Evolutionary conservation across 257 asterid species (phyloP).

Genomic region (Salvia miltiorrhiza): DNA sequence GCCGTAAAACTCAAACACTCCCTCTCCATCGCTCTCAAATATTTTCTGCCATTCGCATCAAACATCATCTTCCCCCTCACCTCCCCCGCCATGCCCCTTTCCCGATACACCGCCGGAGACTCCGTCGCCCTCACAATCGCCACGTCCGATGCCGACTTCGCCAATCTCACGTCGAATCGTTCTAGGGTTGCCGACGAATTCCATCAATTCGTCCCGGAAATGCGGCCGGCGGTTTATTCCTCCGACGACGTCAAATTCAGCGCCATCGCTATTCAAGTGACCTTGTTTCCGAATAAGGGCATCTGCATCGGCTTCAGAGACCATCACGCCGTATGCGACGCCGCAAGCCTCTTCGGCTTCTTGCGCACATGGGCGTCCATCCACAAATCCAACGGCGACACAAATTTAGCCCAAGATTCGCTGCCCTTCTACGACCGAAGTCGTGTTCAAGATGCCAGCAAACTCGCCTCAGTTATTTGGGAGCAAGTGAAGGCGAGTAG

Average conservation of each 20-base stretch:
- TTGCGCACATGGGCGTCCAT: not conserved
- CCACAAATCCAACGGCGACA: not conserved
- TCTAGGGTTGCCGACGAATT: not conserved
- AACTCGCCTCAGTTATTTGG: not conserved
- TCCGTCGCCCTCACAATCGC: not conserved
- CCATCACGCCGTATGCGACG: constrained; percentile 5
- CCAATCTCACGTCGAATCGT: not conserved
- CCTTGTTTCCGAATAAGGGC: constrained; percentile 13
- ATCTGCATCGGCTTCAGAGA: not conserved
- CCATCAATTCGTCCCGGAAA: not conserved
- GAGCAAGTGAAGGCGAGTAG: not conserved
- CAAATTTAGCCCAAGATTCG: not conserved
- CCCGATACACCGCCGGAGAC: not conserved
- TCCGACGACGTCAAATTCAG: not conserved
- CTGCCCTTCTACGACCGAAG: constrained; percentile 11
- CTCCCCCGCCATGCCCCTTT: not conserved
- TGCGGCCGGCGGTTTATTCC: not conserved
- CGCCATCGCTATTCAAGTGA: not conserved
- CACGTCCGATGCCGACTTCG: not conserved
- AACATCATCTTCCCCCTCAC: constrained; percentile 12
- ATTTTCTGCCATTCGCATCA: not conserved
- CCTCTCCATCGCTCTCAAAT: constrained; percentile 14
- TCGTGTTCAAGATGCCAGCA: not conserved
- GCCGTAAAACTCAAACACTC: not conserved
- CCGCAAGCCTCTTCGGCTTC: not conserved